Evolutionary conservation across 257 asterid genomes (phyloP).

Genomic region (Pogostemon cablin): DNA sequence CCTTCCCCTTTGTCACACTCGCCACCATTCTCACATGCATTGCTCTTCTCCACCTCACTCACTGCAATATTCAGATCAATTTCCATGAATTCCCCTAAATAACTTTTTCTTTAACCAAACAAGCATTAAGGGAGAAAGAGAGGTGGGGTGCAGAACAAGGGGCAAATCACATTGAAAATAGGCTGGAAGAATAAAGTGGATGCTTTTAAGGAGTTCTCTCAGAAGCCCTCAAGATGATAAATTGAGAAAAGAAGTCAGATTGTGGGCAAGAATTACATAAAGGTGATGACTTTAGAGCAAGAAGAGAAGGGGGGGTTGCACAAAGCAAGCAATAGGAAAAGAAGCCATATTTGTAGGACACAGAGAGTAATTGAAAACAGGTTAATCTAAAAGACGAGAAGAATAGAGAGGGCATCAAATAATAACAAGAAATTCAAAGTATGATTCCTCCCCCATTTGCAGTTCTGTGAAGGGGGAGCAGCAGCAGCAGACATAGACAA

Average conservation of each 20-base stretch:
- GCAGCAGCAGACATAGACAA: constrained; percentile 84
- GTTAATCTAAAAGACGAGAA: constrained; percentile 31
- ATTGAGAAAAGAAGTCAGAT: constrained; percentile 40
- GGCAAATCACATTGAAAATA: constrained; percentile 30
- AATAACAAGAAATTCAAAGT: constrained; percentile 79
- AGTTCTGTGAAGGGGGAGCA: constrained; percentile 71
- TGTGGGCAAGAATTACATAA: constrained; percentile 40
- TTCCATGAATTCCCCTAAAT: constrained; percentile 63
- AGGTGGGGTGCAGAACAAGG: constrained; percentile 15
- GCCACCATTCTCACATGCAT: constrained; percentile 41
- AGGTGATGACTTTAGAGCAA: constrained; percentile 57
- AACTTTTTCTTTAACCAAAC: constrained; percentile 30
- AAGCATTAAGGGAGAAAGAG: constrained; percentile 25
- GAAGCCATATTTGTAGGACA: constrained; percentile 36
- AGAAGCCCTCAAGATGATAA: constrained; percentile 35
- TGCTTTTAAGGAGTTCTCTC: constrained; percentile 28
- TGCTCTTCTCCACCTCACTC: constrained; percentile 63
- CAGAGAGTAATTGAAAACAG: neutral
- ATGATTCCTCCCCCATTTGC: constrained; percentile 88
- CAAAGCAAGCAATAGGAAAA: constrained; percentile 29
- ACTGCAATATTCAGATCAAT: constrained; percentile 85
- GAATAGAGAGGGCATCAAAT: constrained; percentile 58
- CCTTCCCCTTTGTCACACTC: constrained; percentile 40
- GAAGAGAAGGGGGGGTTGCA: constrained; percentile 42
- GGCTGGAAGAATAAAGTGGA: constrained; percentile 35